phyloP scores from a whole-genome alignment of 768 basidiomycete genomes.

The Wakefieldia striispora region DNA sequence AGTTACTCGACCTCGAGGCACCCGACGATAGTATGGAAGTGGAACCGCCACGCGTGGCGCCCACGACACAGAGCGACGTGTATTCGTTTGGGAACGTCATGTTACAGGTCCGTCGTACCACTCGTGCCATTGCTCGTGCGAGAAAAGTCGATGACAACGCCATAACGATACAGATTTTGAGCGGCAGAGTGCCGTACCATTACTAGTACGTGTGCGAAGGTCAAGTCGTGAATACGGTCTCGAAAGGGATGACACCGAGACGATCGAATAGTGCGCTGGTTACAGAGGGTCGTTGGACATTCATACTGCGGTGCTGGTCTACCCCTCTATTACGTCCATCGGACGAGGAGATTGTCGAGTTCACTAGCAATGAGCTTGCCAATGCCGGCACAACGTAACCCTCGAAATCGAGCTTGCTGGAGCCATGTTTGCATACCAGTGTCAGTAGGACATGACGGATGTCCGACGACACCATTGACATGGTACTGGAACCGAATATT shows the following conservation, averaged over 20 bases:
- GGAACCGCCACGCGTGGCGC: background rate
- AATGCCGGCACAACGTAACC: too few relatives aligned
- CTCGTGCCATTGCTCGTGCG: too few relatives aligned
- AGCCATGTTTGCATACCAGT: too few relatives aligned
- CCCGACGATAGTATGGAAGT: background rate
- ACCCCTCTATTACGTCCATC: background rate
- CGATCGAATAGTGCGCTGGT: background rate
- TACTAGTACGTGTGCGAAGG: background rate
- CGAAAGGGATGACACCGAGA: background rate
- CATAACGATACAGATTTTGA: background rate
- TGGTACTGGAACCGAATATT: too few relatives aligned
- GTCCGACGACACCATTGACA: too few relatives aligned
- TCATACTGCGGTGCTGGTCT: slow-evolving; percentile 8
- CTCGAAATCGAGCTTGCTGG: too few relatives aligned
- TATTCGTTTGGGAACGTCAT: slow-evolving; percentile 4
- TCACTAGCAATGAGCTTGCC: background rate
- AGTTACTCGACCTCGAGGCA: background rate
- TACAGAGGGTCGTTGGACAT: background rate
- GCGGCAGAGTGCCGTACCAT: slow-evolving; percentile 6
- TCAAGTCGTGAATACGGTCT: background rate
- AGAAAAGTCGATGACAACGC: too few relatives aligned
- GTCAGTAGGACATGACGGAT: too few relatives aligned
- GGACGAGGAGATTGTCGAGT: slow-evolving; percentile 1
- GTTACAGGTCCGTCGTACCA: slow-evolving; percentile 1
- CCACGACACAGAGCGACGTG: background rate